phyloP scores from a whole-genome alignment of 2,329 filamentous ascomycete species.

The Cytospora chrysosperma region DNA sequence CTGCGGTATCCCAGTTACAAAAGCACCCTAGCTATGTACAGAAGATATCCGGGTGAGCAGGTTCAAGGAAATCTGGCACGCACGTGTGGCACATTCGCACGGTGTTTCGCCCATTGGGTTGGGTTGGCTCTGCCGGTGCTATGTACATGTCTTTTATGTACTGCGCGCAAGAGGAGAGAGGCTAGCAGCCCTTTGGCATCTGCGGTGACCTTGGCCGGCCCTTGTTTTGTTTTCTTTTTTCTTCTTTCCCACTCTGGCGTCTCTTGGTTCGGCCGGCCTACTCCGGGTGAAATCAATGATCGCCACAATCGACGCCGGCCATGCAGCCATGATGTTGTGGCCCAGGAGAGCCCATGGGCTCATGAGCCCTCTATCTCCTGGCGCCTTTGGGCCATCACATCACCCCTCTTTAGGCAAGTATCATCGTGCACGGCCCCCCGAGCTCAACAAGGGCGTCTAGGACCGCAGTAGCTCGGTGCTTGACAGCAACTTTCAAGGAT shows the following conservation, averaged over 20 bases:
- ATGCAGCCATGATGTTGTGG: conserved; percentile 1
- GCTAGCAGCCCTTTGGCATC: conserved; percentile 1
- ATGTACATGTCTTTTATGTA: no score
- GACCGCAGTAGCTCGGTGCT: conserved; percentile 6
- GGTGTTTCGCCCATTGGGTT: conserved; percentile 2
- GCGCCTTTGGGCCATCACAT: neutral
- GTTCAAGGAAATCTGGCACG: conserved; percentile 14
- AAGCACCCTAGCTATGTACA: no score
- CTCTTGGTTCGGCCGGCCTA: neutral
- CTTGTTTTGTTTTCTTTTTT: neutral
- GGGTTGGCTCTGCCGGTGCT: neutral
- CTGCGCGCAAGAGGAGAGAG: no score
- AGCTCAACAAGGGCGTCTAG: conserved; percentile 3
- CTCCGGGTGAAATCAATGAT: neutral
- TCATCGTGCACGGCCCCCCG: conserved; percentile 2
- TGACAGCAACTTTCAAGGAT: conserved; percentile 4
- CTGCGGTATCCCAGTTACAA: conserved; percentile 7
- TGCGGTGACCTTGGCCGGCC: neutral
- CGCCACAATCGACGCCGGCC: conserved; percentile 4
- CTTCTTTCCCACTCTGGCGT: neutral
- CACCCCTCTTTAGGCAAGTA: neutral
- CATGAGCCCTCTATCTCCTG: no score
- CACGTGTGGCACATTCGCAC: conserved; percentile 16
- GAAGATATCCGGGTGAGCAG: no score
- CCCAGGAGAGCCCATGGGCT: neutral